These are phyloP conservation scores for Mucor velutinosus DNA, from an alignment of 371 early-diverging fungal species.

Conservation along the genomic window DNA sequence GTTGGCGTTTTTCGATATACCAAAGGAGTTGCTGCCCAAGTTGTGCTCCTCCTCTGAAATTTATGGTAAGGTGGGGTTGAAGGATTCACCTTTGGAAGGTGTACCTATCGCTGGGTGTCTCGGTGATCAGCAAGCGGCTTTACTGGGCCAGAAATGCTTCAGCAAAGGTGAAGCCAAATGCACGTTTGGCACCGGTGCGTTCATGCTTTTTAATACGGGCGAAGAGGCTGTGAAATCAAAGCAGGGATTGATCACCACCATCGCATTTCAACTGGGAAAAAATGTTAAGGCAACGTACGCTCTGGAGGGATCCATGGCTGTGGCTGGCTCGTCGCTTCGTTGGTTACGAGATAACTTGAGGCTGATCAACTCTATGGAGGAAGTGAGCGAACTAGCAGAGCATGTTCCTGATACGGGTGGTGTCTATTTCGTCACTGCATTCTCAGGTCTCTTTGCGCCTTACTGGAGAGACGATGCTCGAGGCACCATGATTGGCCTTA, in stretches of 20 bases:
- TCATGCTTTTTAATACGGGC: constrained; percentile 96
- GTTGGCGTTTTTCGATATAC: constrained; percentile 52
- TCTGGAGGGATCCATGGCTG: constrained; percentile 94
- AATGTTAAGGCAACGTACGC: constrained; percentile 80
- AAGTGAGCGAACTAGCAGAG: constrained; percentile 61
- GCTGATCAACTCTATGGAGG: constrained; percentile 68
- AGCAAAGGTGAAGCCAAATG: constrained; percentile 75
- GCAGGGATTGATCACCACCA: constrained; percentile 89
- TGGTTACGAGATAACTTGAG: constrained; percentile 91
- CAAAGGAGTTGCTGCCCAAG: constrained; percentile 62
- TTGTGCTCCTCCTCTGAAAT: constrained; percentile 83
- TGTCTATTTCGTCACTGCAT: constrained; percentile 95
- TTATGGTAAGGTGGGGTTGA: constrained; percentile 64
- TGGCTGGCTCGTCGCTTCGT: constrained; percentile 92
- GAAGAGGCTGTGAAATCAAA: constrained; percentile 71
- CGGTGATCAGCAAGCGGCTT: constrained; percentile 97
- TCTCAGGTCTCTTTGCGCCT: constrained; percentile 93
- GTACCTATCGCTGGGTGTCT: constrained; percentile 85
- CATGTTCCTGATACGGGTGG: constrained; percentile 81
- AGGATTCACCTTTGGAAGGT: constrained; percentile 60
- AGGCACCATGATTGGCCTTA: constrained; percentile 88
- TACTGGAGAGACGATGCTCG: constrained; percentile 94
- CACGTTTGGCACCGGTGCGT: constrained; percentile 96
- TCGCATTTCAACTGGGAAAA: constrained; percentile 88
- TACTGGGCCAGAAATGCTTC: constrained; percentile 95